Evolutionary conservation across 768 basidiomycete genomes (phyloP), one percentile per base, ranked within the genome.

Genomic region (Podaxis mareebaensis): DNA sequence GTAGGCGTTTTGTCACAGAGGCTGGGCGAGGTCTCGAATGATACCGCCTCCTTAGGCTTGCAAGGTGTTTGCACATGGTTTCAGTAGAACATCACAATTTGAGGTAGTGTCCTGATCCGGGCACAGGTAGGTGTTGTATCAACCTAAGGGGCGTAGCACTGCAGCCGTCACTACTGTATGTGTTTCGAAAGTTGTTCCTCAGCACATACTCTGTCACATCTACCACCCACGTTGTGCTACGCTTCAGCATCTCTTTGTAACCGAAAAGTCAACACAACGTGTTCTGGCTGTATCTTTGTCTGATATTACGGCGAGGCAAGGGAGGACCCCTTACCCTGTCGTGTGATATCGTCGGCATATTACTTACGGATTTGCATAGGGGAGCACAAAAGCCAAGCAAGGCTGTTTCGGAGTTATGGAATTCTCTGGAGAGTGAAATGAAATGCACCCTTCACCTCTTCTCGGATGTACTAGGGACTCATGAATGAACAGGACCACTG

Each of bases 361-460:
- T 51, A 51, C 24, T 4, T 51, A 12, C 22, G 40, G 13, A 28
- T 12, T 3, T 15, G 39, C 10, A 24, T 5, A 12, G 15, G 20
- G 24, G 15, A 39, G 39, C 42, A 30, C 40, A 20, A 44, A 13
- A 36, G 24, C 56, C 40, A 58, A 58, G 56, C 40, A 30, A 58
- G 6, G 56, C 39, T 58, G 20, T 39, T 58, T 44, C 56, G 56
- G 56, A 58, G 56, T 44, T 42, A 42, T 28, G 42, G 55, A 24
- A 24, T 7, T 28, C 24, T 28, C 3, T 13, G 8, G 33, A 30
- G 26, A 28, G 38, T 46, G 42, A 46, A 46, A 40, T 54, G 53
- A 54, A 36, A 33, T 53, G 7, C 24, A 44, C 42, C 5, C n/a
- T 0, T 46, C n/a, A 0, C 44, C 20, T 7, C 49, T 51, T 17